phyloP scores from a whole-genome alignment of 306 rosid genomes.

The Castanopsis chinensis region DNA sequence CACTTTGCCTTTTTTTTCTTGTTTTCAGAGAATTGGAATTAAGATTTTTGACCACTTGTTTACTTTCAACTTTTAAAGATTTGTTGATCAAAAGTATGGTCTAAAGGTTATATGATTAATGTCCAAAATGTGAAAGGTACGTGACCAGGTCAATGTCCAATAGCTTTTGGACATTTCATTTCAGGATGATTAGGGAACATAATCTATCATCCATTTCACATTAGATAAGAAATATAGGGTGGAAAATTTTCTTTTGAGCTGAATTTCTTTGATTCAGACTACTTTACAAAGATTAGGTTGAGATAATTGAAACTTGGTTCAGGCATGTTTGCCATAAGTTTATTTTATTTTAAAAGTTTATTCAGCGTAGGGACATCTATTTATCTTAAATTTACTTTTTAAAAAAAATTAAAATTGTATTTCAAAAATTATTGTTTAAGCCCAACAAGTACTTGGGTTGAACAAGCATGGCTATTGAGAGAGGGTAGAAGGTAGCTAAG shows the following conservation, averaged over 20 bases:
- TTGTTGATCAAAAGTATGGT: neutral
- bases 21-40: neutral
- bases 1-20: neutral
- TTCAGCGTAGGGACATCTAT: no score
- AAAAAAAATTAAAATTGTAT: no score
- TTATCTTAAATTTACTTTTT: no score
- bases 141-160: neutral
- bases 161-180: neutral
- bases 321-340: no score
- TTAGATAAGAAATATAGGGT: neutral
- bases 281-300: no score
- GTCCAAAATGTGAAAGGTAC: neutral
- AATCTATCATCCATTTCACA: neutral
- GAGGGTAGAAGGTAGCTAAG: no score
- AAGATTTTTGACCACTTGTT: neutral
- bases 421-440: no score
- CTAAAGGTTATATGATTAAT: neutral
- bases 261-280: no score
- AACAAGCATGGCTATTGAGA: no score
- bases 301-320: no score
- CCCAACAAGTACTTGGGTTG: no score
- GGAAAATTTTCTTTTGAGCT: neutral
- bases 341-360: no score
- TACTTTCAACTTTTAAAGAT: neutral
- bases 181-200: neutral